Evolutionary conservation across 345 rosid species (phyloP).

Genomic region (Eutrema japonicum): DNA sequence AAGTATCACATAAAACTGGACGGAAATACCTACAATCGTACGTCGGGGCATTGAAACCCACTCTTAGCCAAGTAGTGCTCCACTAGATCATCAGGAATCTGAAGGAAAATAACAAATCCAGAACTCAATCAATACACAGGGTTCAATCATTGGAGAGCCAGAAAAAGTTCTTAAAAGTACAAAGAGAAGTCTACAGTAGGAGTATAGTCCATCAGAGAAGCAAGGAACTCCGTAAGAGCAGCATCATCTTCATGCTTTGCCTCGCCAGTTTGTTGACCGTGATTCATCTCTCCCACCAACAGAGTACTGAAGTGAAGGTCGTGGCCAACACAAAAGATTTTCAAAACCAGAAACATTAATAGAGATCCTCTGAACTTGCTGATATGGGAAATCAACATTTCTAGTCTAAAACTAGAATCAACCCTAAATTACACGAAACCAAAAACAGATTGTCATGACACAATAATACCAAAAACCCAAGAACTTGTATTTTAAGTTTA

Average conservation of each 20-base stretch:
- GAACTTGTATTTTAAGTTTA: background rate
- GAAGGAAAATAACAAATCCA: constrained; percentile 13
- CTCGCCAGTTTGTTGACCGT: constrained; percentile 57
- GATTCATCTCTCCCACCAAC: constrained; percentile 54
- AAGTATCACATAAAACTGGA: constrained; percentile 2
- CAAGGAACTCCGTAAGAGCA: constrained; percentile 75
- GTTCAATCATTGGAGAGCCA: background rate
- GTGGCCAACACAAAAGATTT: background rate
- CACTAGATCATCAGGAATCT: constrained; percentile 97
- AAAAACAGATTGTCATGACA: too few species aligned
- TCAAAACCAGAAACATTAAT: background rate
- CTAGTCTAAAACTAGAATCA: background rate
- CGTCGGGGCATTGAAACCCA: constrained; percentile 95
- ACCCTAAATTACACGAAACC: constrained; percentile 3
- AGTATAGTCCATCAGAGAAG: constrained; percentile 86
- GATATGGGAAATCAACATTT: constrained; percentile 7
- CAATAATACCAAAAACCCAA: background rate
- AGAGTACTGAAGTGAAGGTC: background rate
- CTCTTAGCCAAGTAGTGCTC: constrained; percentile 96
- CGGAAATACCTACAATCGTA: constrained; percentile 81
- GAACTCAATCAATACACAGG: background rate
- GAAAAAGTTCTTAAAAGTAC: background rate
- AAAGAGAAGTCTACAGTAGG: constrained; percentile 57
- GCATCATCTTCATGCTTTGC: constrained; percentile 86
- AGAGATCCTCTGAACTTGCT: background rate